These are phyloP conservation scores for Emydomyces testavorans DNA, from an alignment of 2,329 filamentous ascomycete genomes.

Conservation along the genomic window DNA sequence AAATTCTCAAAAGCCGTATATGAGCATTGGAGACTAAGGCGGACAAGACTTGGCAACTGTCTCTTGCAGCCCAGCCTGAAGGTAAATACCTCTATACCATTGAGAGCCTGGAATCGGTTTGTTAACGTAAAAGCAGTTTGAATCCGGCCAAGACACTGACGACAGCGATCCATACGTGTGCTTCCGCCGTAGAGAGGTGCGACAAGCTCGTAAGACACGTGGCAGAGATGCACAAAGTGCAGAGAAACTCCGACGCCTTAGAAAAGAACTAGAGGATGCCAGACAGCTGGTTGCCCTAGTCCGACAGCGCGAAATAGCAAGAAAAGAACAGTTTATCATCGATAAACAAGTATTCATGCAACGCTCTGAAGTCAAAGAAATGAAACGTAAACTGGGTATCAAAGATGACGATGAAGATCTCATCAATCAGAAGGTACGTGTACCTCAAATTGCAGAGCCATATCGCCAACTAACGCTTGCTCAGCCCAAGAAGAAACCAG, in stretches of 20 bases:
- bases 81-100: slow-evolving; percentile 24
- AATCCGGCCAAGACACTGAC: slow-evolving; percentile 86
- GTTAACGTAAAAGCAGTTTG: slow-evolving; percentile 45
- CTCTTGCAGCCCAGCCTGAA: slow-evolving; percentile 70
- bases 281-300: slow-evolving; percentile 68
- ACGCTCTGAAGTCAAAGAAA: slow-evolving; percentile 68
- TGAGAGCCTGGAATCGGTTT: neutral
- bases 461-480: slow-evolving; percentile 28
- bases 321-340: slow-evolving; percentile 61
- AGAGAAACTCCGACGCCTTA: slow-evolving; percentile 84
- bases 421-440: slow-evolving; percentile 76
- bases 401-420: slow-evolving; percentile 89
- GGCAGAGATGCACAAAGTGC: slow-evolving; percentile 86
- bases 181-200: slow-evolving; percentile 87
- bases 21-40: slow-evolving; percentile 72
- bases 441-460: slow-evolving; percentile 23
- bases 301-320: slow-evolving; percentile 65
- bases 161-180: slow-evolving; percentile 96
- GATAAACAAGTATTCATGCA: slow-evolving; percentile 76
- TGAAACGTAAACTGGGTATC: slow-evolving; percentile 78
- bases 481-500: slow-evolving; percentile 60
- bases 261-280: slow-evolving; percentile 81
- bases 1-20: slow-evolving; percentile 67
- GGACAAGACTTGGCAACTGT: slow-evolving; percentile 56
- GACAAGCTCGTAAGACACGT: slow-evolving; percentile 87